phyloP scores from a whole-genome alignment of 495 filamentous ascomycete species.

The Trichoderma virens region DNA sequence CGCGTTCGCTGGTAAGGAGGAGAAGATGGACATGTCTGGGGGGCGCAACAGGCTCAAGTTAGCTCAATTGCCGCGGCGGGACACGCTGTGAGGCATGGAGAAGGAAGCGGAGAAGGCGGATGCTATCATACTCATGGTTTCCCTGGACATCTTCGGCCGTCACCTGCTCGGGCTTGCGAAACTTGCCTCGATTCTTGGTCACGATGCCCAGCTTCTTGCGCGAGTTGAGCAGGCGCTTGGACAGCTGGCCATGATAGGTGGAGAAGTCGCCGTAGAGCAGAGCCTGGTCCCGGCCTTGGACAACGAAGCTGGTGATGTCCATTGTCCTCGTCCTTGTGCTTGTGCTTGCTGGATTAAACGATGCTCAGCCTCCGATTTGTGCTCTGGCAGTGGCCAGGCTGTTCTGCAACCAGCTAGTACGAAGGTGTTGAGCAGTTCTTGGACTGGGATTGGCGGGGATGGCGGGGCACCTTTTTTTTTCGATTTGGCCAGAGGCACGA shows the following conservation, averaged over 20 bases:
- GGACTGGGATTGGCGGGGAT: constrained; percentile 8
- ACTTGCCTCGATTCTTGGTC: constrained; percentile 79
- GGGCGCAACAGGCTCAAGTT: neutral
- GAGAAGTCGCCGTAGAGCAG: constrained; percentile 83
- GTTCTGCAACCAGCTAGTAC: constrained; percentile 1
- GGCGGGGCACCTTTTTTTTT: neutral
- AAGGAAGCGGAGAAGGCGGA: neutral
- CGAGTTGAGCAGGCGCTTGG: constrained; percentile 71
- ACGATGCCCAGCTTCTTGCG: constrained; percentile 78
- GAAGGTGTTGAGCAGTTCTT: constrained; percentile 3
- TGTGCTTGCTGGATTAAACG: neutral
- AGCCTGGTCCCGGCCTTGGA: constrained; percentile 67
- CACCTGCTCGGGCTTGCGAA: constrained; percentile 59
- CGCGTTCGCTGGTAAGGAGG: constrained; percentile 79
- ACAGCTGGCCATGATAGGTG: constrained; percentile 72
- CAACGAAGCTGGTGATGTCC: constrained; percentile 85
- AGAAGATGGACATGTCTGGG: constrained; percentile 69
- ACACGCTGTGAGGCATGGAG: neutral
- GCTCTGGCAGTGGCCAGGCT: neutral
- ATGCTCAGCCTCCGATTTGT: constrained; percentile 10
- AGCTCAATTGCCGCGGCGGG: neutral
- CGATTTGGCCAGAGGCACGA: neutral
- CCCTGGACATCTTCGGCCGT: constrained; percentile 68
- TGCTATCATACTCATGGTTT: constrained; percentile 61
- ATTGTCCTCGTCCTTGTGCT: constrained; percentile 35